Percentiles rank a stretch among this genome's conserved stretches.
phyloP scores from a whole-genome alignment of 306 rosid species.

The Carpinus viminea region DNA sequence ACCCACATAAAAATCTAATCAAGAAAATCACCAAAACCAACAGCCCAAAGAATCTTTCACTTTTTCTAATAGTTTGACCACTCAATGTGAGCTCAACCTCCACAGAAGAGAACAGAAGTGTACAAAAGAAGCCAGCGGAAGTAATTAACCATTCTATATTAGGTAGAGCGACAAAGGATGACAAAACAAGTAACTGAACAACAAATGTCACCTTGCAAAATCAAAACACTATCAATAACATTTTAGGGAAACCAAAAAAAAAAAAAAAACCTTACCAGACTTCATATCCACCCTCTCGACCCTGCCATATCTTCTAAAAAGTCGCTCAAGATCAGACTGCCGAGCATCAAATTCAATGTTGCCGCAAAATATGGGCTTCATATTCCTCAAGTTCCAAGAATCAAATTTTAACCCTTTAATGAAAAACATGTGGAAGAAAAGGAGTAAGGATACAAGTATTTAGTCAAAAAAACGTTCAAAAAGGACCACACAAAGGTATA shows the following conservation, averaged over 20 bases:
- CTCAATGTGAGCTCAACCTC: not conserved
- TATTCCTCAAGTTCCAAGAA: slow-evolving; percentile 31
- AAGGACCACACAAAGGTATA: not conserved
- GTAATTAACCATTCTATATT: not conserved
- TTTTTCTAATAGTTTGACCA: not conserved
- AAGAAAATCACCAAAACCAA: not conserved
- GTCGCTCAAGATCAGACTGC: slow-evolving; percentile 75
- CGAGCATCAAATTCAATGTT: slow-evolving; percentile 79
- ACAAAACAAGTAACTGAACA: not conserved
- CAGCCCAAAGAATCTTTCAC: not conserved
- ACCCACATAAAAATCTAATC: not conserved
- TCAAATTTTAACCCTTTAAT: slow-evolving; percentile 30
- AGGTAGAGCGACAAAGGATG: not conserved
- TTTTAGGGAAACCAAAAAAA: not conserved
- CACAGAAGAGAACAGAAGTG: not conserved
- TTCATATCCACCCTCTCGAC: slow-evolving; percentile 82
- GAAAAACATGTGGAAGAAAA: slow-evolving; percentile 5
- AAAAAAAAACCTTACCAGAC: slow-evolving; percentile 51
- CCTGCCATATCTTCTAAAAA: slow-evolving; percentile 76
- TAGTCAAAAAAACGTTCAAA: not conserved
- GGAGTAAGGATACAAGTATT: not conserved
- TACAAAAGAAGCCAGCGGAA: not conserved
- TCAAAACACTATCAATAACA: not conserved
- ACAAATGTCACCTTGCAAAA: not conserved
- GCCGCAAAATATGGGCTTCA: slow-evolving; percentile 80